Conservation (phyloP, 495 filamentous ascomycete genomes). For the Hypoxylon perforatum region DNA sequence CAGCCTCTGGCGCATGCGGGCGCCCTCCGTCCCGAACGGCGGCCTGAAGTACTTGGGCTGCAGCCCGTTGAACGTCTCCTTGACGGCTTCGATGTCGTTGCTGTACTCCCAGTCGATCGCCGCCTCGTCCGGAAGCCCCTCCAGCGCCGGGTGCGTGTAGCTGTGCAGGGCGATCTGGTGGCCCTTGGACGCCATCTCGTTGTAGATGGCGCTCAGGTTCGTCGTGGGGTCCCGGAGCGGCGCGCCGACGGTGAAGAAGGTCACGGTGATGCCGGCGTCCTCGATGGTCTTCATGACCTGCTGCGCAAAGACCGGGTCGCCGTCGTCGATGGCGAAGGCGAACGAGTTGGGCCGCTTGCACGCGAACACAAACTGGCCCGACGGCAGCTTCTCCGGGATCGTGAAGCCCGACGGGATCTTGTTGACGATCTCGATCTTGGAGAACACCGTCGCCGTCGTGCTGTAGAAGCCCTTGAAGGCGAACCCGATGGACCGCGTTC, state of each 20-base stretch:
- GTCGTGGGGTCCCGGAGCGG: constrained; percentile 68
- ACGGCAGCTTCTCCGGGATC: constrained; percentile 71
- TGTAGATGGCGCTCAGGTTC: constrained; percentile 72
- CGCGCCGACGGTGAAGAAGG: constrained; percentile 81
- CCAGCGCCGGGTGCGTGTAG: constrained; percentile 80
- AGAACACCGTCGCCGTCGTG: constrained; percentile 61
- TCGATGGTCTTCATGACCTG: constrained; percentile 73
- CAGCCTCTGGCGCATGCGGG: constrained; percentile 73
- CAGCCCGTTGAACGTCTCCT: constrained; percentile 58
- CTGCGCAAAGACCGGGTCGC: constrained; percentile 69
- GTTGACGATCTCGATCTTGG: constrained; percentile 72
- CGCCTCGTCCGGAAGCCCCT: constrained; percentile 66
- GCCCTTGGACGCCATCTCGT: constrained; percentile 70
- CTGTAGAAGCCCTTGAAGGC: constrained; percentile 77
- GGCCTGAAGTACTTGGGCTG: constrained; percentile 73
- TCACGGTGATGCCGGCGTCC: constrained; percentile 72
- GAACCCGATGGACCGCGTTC: constrained; percentile 69
- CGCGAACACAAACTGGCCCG: constrained; percentile 68
- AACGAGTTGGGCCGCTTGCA: constrained; percentile 80
- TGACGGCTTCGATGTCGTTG: constrained; percentile 69
- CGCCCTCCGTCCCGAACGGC: constrained; percentile 79
- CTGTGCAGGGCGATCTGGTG: constrained; percentile 82
- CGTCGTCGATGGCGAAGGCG: constrained; percentile 86
- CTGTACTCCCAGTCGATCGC: constrained; percentile 77
- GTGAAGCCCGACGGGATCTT: constrained; percentile 61